phyloP scores from a whole-genome alignment of 352 stramenopile species.

The Phytophthora nicotianae region DNA sequence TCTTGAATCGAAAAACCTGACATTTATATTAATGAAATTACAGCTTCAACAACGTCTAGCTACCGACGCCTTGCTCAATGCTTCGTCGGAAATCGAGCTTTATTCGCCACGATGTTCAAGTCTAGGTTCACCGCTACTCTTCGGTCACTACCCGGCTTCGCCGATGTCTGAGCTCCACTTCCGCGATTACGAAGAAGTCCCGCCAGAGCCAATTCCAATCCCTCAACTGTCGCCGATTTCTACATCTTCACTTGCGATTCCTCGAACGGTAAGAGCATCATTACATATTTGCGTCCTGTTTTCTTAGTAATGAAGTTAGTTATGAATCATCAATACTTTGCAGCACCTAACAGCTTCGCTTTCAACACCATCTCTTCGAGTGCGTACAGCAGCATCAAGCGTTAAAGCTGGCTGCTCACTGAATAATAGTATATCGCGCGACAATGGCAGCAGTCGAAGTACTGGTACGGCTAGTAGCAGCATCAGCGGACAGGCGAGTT shows the following conservation, averaged over 20 bases:
- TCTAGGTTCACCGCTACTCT: conserved; percentile 20
- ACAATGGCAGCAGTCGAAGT: conserved; percentile 7
- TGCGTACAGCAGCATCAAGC: conserved; percentile 30
- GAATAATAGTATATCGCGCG: neutral
- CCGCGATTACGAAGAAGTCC: conserved; percentile 46
- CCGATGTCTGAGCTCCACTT: conserved; percentile 27
- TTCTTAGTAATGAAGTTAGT: neutral
- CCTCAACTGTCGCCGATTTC: conserved; percentile 46
- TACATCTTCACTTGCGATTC: conserved; percentile 39
- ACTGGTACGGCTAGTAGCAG: conserved; percentile 8
- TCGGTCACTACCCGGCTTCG: conserved; percentile 14
- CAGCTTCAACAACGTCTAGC: conserved; percentile 69
- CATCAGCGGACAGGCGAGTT: neutral
- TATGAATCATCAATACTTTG: neutral
- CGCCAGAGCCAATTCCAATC: conserved; percentile 40
- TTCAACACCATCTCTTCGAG: conserved; percentile 47
- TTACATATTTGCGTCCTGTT: neutral
- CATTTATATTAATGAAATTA: neutral
- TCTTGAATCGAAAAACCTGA: neutral
- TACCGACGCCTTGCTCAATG: conserved; percentile 50
- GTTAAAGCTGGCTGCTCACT: conserved; percentile 8
- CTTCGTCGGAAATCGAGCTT: conserved; percentile 19
- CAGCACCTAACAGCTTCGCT: conserved; percentile 46
- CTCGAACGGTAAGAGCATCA: conserved; percentile 38
- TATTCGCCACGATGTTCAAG: conserved; percentile 15